phyloP scores from a whole-genome alignment of 163 green algal species.

The Chlamydomonas reinhardtii region DNA sequence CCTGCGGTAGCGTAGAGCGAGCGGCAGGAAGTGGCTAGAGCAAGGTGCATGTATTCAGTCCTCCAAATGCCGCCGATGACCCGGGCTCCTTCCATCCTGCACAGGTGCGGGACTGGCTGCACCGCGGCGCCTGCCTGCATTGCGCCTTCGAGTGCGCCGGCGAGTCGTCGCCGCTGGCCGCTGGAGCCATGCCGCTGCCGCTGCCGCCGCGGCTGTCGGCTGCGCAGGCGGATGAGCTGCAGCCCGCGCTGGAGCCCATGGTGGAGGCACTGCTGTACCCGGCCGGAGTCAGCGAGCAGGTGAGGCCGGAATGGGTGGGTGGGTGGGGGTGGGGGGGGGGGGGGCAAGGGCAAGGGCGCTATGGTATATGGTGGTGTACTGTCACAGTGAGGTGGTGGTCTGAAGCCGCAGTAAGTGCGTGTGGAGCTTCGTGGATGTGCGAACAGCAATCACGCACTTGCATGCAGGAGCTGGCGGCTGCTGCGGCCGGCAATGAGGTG shows the following conservation, averaged over 20 bases:
- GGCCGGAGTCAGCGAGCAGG: slow-evolving; percentile 8
- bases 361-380: no score
- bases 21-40: no score
- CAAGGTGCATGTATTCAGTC: not conserved
- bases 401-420: not conserved
- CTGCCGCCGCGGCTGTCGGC: not conserved
- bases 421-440: not conserved
- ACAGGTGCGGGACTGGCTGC: slow-evolving; percentile 45
- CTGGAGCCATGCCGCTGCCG: no score
- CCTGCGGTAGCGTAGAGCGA: not conserved
- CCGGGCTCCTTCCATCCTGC: not conserved
- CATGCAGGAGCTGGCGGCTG: slow-evolving; percentile 17
- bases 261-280: slow-evolving; percentile 36
- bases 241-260: not conserved
- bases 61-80: not conserved
- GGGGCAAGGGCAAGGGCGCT: no score
- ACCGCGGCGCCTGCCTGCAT: slow-evolving; percentile 19
- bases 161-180: not conserved
- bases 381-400: not conserved
- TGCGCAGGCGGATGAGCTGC: not conserved
- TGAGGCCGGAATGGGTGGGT: not conserved
- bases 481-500: slow-evolving; percentile 9
- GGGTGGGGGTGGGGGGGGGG: not conserved
- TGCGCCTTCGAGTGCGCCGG: slow-evolving; percentile 21
- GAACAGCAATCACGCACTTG: not conserved